Base-by-base conservation (phyloP, 805 yeast genomes). In the Nakazawaea laoshanensis region DNA sequence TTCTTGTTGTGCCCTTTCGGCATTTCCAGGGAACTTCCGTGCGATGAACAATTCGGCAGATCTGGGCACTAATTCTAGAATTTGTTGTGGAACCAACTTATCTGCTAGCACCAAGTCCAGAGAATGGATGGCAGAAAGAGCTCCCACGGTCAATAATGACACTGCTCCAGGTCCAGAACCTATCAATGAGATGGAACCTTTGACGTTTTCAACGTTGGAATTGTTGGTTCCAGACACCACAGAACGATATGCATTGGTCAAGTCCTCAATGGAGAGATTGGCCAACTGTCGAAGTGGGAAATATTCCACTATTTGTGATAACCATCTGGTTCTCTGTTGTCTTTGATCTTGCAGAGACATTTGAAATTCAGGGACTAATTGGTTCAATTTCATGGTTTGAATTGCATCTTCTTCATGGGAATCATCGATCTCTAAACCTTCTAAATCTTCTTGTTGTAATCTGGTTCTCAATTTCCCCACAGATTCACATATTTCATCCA, bases 161-260 rank as follows among this genome's bases (percentile, higher is more conserved):
- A 82, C 70, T 2, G 89, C 74, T 0, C 97, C 97, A 0, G 97
- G 96, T 0, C 97, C 97, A 2, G 95, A 70, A 1, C 97, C 97
- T 13, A 89, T 87, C n/a, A 89, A 63, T 2, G 92, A 72, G 8
- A 88, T 78, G 2, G 65, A 42, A 1, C 94, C 94, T 29, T 46
- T 53, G 22, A 10, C 20, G 5, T 15, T 25, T 2, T 24, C 16
- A 10, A 11, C 10, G 10, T 5, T 6, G 10, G 24, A 25, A 5
- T 14, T 20, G 7, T 26, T 28, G 22, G 18, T 30, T 33, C 5
- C 24, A 23, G 30, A 15, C 35, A 20, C 9, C 22, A 7, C 22
- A 20, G 7, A 7, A 8, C 39, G 44, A 42, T 67, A 71, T 9
- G 59, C 66, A 11, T 54, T 52, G 2, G 71, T 53, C 33, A 83